Evolutionary conservation across 345 rosid genomes (phyloP), one percentile per base, ranked within the genome.

Genomic region (Salix koriyanagi): DNA sequence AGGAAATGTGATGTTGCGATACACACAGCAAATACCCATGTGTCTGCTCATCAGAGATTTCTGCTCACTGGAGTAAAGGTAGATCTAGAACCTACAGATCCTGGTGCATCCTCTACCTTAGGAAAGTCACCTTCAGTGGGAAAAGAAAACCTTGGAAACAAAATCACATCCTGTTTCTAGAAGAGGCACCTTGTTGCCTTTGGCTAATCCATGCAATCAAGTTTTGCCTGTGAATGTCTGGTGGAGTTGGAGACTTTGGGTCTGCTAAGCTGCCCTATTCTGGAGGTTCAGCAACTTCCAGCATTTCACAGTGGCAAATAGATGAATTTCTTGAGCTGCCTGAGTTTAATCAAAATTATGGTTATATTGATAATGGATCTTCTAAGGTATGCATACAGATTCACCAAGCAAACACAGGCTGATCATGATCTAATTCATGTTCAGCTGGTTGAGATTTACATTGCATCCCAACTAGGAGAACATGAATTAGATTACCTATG

Each of bases 21-120:
- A 77, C 99, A 96, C 78, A 77, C 94, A 2, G 94, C 80, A 39
- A 96, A 93, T 79, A 58, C 84, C 58, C 88, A 81, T 79, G 98
- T 92, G 37, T 89, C 98, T 79, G 87, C 86, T 80, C 99, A 96
- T 83, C 98, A 93, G 76, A 82, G 99, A 65, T 96, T 91, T 87
- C 89, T 96, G 76, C 88, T 96, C 23, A 96, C 99, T 21, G 99
- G 98, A 69, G 96, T 96, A 42, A 91, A 90, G 84, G 97, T 96
- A 69, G 97, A 92, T 82, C 91, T 83, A 66, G 98, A 96, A 83
- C 75, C 90, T 28, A 80, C 87, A 7, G 89, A 90, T 69, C 79
- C 82, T 48, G 83, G 86, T 77, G 83, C 85, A n/a, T 82, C 87
- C 19, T 88, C 97, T 61, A 86, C 91, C 19, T 14, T 84, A 0